These are phyloP conservation scores for Entonaema liquescens DNA, from an alignment of 495 filamentous ascomycete genomes.

Conservation along the genomic window DNA sequence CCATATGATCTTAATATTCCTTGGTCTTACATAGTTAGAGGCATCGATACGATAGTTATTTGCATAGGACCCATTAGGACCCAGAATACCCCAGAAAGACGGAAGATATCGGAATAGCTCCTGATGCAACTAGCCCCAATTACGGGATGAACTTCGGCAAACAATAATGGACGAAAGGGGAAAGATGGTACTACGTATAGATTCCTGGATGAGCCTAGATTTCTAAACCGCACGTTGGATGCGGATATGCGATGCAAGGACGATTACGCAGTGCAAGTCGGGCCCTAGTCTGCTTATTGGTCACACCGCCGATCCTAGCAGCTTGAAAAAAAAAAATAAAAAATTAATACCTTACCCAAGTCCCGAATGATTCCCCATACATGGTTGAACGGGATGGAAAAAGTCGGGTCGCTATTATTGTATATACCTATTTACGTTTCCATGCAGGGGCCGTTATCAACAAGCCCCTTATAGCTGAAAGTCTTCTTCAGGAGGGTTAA, in stretches of 20 bases:
- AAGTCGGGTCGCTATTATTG: slow-evolving; percentile 30
- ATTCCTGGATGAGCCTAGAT: slow-evolving; percentile 11
- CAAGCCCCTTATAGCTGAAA: slow-evolving; percentile 6
- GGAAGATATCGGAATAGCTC: slow-evolving; percentile 33
- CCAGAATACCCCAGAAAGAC: slow-evolving; percentile 15
- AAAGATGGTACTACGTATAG: slow-evolving; percentile 7
- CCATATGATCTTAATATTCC: slow-evolving; percentile 17
- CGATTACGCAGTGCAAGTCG: slow-evolving; percentile 37
- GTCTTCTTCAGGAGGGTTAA: neutral
- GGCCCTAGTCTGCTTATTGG: slow-evolving; percentile 26
- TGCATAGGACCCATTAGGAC: slow-evolving; percentile 11
- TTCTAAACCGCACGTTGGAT: slow-evolving; percentile 27
- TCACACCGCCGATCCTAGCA: slow-evolving; percentile 32
- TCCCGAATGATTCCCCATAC: slow-evolving; percentile 41
- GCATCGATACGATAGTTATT: slow-evolving; percentile 10
- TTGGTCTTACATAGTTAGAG: slow-evolving; percentile 12
- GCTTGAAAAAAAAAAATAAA: slow-evolving; percentile 16
- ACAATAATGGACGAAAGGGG: slow-evolving; percentile 15
- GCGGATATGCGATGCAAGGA: slow-evolving; percentile 41
- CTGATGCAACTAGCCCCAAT: slow-evolving; percentile 36
- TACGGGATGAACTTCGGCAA: slow-evolving; percentile 43
- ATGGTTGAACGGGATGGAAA: slow-evolving; percentile 36
- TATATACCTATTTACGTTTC: neutral
- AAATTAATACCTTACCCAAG: slow-evolving; percentile 40
- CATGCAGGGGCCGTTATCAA: slow-evolving; percentile 28